Conservation (phyloP, 441 rosid genomes). For the Mallotus japonicus region DNA sequence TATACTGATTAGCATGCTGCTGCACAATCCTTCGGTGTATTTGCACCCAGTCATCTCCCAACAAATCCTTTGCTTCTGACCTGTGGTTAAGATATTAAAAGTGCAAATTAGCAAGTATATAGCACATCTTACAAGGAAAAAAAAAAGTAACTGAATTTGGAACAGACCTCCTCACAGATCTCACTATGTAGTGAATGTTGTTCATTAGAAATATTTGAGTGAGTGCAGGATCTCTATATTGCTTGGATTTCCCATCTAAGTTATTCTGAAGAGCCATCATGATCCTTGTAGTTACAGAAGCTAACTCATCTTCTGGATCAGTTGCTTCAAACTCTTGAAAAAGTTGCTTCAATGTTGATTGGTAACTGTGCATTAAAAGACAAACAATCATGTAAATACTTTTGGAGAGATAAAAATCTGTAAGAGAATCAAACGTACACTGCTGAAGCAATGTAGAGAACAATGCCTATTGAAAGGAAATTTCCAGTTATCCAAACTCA, state of each 20-base stretch:
- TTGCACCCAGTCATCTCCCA: conserved; percentile 99
- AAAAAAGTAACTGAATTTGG: conserved; percentile 7
- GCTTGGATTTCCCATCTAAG: conserved; percentile 89
- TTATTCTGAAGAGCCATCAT: conserved; percentile 86
- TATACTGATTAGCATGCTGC: conserved; percentile 92
- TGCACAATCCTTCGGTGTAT: conserved; percentile 90
- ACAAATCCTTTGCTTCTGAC: conserved; percentile 88
- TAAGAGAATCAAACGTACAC: background rate
- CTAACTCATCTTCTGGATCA: conserved; percentile 65
- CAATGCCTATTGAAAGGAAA: background rate
- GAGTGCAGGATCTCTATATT: conserved; percentile 85
- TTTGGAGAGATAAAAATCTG: background rate
- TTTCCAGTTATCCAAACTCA: background rate
- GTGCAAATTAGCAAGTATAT: background rate
- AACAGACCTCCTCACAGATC: conserved; percentile 88
- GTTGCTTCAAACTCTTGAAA: conserved; percentile 69
- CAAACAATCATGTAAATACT: conserved; percentile 15
- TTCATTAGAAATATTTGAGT: conserved; percentile 91
- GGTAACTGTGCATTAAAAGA: conserved; percentile 57
- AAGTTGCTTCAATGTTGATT: conserved; percentile 73
- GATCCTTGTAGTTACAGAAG: conserved; percentile 69
- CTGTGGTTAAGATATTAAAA: conserved; percentile 36
- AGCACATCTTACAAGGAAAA: background rate
- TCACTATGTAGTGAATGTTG: conserved; percentile 89
- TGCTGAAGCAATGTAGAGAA: background rate